phyloP scores from a whole-genome alignment of 306 rosid species.

The Cucurbita ficifolia region DNA sequence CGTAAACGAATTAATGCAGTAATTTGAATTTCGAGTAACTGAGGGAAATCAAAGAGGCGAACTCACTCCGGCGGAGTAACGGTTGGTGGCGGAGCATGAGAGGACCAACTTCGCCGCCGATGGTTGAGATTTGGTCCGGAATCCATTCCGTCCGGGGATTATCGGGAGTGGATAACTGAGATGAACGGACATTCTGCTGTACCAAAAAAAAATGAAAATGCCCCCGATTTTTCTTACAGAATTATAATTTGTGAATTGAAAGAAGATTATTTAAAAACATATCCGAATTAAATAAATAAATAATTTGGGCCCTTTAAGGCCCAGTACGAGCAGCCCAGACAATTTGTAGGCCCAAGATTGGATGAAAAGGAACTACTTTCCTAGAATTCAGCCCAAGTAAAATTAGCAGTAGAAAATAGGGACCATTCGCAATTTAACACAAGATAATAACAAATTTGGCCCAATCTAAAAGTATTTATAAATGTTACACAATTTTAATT shows the following conservation, averaged over 20 bases:
- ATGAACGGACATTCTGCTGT: conserved; percentile 25
- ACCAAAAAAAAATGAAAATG: not conserved
- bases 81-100: conserved; percentile 23
- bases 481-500: too few species aligned
- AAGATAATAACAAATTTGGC: too few species aligned
- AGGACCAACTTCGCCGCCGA: conserved; percentile 7
- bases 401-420: not conserved
- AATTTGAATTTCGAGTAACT: not conserved
- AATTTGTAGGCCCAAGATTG: not conserved
- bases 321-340: not conserved
- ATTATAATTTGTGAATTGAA: not conserved
- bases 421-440: too few species aligned
- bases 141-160: not conserved
- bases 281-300: too few species aligned
- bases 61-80: conserved; percentile 28
- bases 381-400: not conserved
- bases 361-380: not conserved
- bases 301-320: not conserved
- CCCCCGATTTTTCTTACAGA: not conserved
- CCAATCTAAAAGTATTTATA: too few species aligned
- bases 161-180: conserved; percentile 20
- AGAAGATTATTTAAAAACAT: too few species aligned
- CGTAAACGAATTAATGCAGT: not conserved
- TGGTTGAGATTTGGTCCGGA: conserved; percentile 3
- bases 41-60: not conserved